phyloP scores from a whole-genome alignment of 2,329 filamentous ascomycete species.

The Eutypella sp. region DNA sequence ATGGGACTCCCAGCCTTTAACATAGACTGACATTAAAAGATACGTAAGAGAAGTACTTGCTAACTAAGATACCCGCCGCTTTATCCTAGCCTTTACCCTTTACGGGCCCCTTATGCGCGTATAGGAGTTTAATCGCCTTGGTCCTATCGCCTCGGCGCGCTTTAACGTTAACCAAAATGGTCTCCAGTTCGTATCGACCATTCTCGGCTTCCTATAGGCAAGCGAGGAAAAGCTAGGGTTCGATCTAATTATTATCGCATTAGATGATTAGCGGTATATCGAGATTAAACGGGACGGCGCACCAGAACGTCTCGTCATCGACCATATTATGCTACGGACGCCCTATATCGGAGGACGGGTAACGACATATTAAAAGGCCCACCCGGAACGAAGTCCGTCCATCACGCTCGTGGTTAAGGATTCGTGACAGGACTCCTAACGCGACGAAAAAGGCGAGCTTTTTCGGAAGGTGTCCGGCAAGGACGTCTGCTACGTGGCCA shows the following conservation, averaged over 20 bases:
- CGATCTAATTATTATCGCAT: constrained; percentile 34
- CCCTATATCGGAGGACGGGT: constrained; percentile 31
- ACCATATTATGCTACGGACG: constrained; percentile 27
- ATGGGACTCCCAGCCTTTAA: constrained; percentile 27
- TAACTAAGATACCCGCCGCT: constrained; percentile 36
- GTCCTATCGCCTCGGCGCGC: constrained; percentile 36
- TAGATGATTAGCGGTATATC: constrained; percentile 29
- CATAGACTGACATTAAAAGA: constrained; percentile 35
- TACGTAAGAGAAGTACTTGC: constrained; percentile 41
- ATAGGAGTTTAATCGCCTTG: constrained; percentile 40
- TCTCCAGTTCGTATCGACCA: constrained; percentile 30
- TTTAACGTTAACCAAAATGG: constrained; percentile 42
- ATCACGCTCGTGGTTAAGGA: constrained; percentile 33
- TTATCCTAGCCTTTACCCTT: constrained; percentile 43
- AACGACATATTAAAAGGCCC: constrained; percentile 35
- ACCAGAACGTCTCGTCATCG: constrained; percentile 35
- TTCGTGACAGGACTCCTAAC: constrained; percentile 32
- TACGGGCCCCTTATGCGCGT: constrained; percentile 40
- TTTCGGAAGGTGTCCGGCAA: background rate
- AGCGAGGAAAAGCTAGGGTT: constrained; percentile 36
- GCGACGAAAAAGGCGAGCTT: constrained; percentile 26
- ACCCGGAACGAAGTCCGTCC: constrained; percentile 26
- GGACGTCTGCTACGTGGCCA: background rate
- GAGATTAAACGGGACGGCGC: constrained; percentile 32
- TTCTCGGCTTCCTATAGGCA: constrained; percentile 38